Percentiles rank a stretch among this genome's conserved stretches.
Evolutionary conservation across 805 yeast genomes (phyloP).

Genomic region (Nakazawaea wyomingensis): DNA sequence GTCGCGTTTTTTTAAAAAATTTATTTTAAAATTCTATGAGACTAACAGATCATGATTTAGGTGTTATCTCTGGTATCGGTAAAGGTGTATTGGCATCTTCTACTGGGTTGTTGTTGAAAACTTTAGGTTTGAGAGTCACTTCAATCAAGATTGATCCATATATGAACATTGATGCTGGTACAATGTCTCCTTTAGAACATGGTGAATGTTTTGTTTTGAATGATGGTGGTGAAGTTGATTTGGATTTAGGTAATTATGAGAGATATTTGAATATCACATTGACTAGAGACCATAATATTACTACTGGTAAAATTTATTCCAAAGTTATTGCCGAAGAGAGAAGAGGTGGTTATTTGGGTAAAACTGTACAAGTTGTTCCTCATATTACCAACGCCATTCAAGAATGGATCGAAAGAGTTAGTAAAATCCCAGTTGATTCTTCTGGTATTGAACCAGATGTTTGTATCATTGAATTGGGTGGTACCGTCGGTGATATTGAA

Average conservation of each 20-base stretch:
- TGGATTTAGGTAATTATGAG: constrained; percentile 97
- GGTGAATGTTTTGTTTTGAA: constrained; percentile 97
- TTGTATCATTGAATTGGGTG: constrained; percentile 96
- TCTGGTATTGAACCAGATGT: constrained; percentile 89
- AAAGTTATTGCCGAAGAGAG: constrained; percentile 93
- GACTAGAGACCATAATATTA: constrained; percentile 91
- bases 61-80: constrained; percentile 99
- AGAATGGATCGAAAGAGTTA: constrained; percentile 95
- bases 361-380: constrained; percentile 99
- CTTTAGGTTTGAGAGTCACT: constrained; percentile 91
- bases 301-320: constrained; percentile 96
- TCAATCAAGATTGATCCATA: constrained; percentile 98
- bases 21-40: not conserved
- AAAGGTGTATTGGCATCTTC: constrained; percentile 98
- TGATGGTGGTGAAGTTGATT: constrained; percentile 99
- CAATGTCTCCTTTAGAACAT: constrained; percentile 98
- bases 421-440: constrained; percentile 86
- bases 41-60: constrained; percentile 8
- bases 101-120: constrained; percentile 90
- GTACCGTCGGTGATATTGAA: constrained; percentile 99
- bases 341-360: constrained; percentile 95
- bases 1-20: not conserved
- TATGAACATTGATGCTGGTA: constrained; percentile 99
- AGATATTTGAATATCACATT: constrained; percentile 91
- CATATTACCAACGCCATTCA: constrained; percentile 96